Conservation (phyloP, 768 basidiomycete species). For the Filobasidium wieringae region DNA sequence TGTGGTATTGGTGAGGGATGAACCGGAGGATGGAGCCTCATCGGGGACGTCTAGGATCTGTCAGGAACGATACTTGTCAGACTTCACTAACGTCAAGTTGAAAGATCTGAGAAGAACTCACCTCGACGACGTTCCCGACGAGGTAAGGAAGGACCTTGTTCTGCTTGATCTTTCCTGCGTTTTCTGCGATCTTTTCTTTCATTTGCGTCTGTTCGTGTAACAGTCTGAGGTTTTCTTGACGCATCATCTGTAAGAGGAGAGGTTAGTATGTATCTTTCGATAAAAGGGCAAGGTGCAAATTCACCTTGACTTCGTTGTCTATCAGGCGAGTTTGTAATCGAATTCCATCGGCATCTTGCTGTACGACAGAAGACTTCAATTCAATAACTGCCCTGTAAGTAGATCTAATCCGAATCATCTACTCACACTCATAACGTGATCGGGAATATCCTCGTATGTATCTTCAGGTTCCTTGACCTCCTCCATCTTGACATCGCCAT, state of each 20-base stretch:
- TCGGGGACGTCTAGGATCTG: neutral
- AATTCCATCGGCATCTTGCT: constrained; percentile 64
- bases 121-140: constrained; percentile 95
- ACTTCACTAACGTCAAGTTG: constrained; percentile 66
- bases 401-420: too few species aligned
- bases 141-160: constrained; percentile 98
- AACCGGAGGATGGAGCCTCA: neutral
- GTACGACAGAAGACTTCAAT: too few species aligned
- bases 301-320: constrained; percentile 90
- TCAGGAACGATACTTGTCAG: constrained; percentile 52
- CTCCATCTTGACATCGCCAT: constrained; percentile 32
- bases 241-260: constrained; percentile 62
- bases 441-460: constrained; percentile 82
- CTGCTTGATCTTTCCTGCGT: constrained; percentile 96
- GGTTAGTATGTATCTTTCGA: neutral
- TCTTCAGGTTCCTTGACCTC: constrained; percentile 42
- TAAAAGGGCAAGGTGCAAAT: constrained; percentile 17
- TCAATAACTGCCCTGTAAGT: too few species aligned
- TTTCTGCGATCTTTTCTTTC: constrained; percentile 98
- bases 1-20: neutral
- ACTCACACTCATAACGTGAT: constrained; percentile 62
- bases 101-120: constrained; percentile 37
- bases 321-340: constrained; percentile 78
- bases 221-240: constrained; percentile 79
- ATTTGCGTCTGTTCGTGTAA: constrained; percentile 90